Evolutionary conservation across 2,329 filamentous ascomycete genomes (phyloP).

Genomic region (Monilinia polystroma): DNA sequence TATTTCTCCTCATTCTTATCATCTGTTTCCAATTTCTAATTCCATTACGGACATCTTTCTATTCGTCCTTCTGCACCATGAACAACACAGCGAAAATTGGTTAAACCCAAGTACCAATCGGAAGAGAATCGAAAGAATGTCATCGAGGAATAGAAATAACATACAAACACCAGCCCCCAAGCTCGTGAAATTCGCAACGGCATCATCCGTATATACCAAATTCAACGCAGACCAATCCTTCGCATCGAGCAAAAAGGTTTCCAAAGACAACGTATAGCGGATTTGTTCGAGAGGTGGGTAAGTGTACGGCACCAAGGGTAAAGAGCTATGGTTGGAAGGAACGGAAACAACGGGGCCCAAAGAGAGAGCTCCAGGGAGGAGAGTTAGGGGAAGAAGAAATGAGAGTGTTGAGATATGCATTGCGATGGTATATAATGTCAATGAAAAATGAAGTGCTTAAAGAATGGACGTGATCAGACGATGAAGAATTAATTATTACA

Average conservation of each 20-base stretch:
- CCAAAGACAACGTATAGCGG: constrained; percentile 16
- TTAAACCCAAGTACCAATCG: not conserved
- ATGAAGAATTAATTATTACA: not conserved
- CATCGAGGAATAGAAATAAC: not conserved
- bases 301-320: not conserved
- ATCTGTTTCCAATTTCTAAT: not conserved
- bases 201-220: constrained; percentile 5
- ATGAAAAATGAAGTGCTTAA: too few relatives aligned
- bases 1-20: not conserved
- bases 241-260: constrained; percentile 15
- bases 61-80: too few relatives aligned
- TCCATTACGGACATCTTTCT: not conserved
- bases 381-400: not conserved
- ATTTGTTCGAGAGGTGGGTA: constrained; percentile 20
- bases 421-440: not conserved
- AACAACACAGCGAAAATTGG: not conserved
- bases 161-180: constrained; percentile 19
- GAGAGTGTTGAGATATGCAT: not conserved
- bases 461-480: not conserved
- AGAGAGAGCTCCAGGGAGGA: constrained; percentile 11
- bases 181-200: constrained; percentile 15
- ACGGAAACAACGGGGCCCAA: not conserved
- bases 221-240: constrained; percentile 15
- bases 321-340: not conserved
- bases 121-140: not conserved